Evolutionary conservation across 106 monocot genomes (phyloP), one percentile per base, ranked within the genome.

Genomic region (Narthecium ossifragum): DNA sequence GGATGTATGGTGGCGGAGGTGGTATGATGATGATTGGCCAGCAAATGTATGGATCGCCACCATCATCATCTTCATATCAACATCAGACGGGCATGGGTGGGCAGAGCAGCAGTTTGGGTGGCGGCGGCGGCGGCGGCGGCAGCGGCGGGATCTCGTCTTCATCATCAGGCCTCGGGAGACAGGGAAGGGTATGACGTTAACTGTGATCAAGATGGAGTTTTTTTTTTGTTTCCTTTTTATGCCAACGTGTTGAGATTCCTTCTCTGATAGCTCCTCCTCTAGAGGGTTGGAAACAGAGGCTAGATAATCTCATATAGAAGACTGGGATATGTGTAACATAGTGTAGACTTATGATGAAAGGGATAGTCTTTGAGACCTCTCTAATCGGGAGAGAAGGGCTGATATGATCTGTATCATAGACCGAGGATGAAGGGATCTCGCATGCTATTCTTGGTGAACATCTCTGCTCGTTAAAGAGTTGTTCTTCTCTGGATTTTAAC

Each of bases 11-110:
- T 11, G 59, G 69, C 25, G 34, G 32, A 31, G 48, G 50, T 27
- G 72, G 56, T 15, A 61, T 60, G 64, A 31, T 64, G 47, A 55
- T 64, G 73, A 59, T 65, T 64, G 65, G 73, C 2, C 73, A 73
- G 47, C 73, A 64, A 46, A 56, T 65, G 65, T 73, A 73, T 51
- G 65, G 65, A 4, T 34, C 60, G 6, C 34, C 67, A 22, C 13
- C 57, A 7, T 8, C 50, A 2, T 37, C 59, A 14, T 3, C 48
- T 8, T 21, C 62, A 5, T 63, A 63, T 63, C 63, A 63, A 25
- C 63, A 55, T 26, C 62, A 46, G 18, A 55, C 51, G 48, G 50
- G 49, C 8, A 50, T 71, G 15, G 33, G 55, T 29, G 41, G 70
- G 29, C 22, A 24, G 45, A 33, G 30, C 25, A 18, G 20, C 25